Conservation (phyloP, 495 filamentous ascomycete genomes). For the Rhypophila decipiens region DNA sequence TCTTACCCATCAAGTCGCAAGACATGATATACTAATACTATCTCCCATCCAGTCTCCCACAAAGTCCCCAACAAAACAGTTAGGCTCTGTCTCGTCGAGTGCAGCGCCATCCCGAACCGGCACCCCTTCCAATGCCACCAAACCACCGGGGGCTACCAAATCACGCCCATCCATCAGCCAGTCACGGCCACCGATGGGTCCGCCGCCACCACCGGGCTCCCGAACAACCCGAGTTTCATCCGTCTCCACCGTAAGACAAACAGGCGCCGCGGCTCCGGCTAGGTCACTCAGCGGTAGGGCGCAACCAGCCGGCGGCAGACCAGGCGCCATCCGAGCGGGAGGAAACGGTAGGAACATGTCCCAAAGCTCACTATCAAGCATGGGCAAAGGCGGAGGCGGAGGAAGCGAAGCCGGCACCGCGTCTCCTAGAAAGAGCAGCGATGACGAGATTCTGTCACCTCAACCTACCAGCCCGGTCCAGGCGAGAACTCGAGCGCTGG, state of each 20-base stretch:
- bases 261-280: constrained; percentile 20
- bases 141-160: no score
- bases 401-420: constrained; percentile 23
- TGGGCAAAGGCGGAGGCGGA: constrained; percentile 22
- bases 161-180: constrained; percentile 44
- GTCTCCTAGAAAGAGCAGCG: constrained; percentile 32
- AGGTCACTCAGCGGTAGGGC: constrained; percentile 31
- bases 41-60: constrained; percentile 54
- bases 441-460: constrained; percentile 33
- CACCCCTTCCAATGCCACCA: constrained; percentile 49
- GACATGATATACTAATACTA: neutral
- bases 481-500: constrained; percentile 36
- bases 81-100: constrained; percentile 50
- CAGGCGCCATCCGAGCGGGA: constrained; percentile 23
- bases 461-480: constrained; percentile 42
- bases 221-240: constrained; percentile 26
- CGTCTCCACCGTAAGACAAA: constrained; percentile 23
- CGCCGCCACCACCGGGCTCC: constrained; percentile 41
- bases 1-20: neutral
- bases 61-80: constrained; percentile 75
- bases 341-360: constrained; percentile 33
- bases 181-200: constrained; percentile 62
- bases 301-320: constrained; percentile 24
- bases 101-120: constrained; percentile 54
- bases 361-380: constrained; percentile 33